Percentiles rank a stretch among this genome's conserved stretches.
Conservation (phyloP, 495 filamentous ascomycete genomes). For the Aspergillus egyptiacus region DNA sequence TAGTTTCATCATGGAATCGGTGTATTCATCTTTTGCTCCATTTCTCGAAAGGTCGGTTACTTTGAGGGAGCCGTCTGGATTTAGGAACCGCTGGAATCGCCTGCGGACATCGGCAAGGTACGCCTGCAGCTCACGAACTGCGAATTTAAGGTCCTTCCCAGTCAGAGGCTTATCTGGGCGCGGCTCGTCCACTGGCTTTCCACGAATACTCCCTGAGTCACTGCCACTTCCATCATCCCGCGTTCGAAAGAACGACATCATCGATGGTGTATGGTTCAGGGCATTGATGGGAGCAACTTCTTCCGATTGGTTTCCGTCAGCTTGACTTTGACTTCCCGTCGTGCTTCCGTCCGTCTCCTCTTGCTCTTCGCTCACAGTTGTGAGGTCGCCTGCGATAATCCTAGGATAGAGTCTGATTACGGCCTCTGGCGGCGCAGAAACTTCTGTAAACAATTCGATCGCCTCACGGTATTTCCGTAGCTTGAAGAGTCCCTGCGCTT, state of each 20-base stretch:
- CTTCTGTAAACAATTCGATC: conserved; percentile 82
- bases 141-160: conserved; percentile 72
- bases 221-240: conserved; percentile 40
- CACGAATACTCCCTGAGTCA: conserved; percentile 44
- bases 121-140: conserved; percentile 72
- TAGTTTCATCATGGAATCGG: conserved; percentile 37
- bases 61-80: conserved; percentile 69
- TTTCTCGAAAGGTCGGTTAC: conserved; percentile 43
- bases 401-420: conserved; percentile 82
- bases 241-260: conserved; percentile 50
- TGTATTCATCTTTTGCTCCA: conserved; percentile 48
- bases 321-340: conserved; percentile 18
- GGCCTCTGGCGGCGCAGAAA: conserved; percentile 80
- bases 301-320: conserved; percentile 25
- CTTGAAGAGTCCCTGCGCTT: conserved; percentile 79
- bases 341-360: conserved; percentile 42
- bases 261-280: conserved; percentile 45
- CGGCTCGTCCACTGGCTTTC: conserved; percentile 23
- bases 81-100: conserved; percentile 73
- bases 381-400: conserved; percentile 76
- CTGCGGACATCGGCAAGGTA: conserved; percentile 81
- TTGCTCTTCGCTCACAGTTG: conserved; percentile 46
- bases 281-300: conserved; percentile 15
- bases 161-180: conserved; percentile 42
- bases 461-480: conserved; percentile 80